Evolutionary conservation across 2,329 filamentous ascomycete genomes (phyloP).

Genomic region (Coniochaeta sp.): DNA sequence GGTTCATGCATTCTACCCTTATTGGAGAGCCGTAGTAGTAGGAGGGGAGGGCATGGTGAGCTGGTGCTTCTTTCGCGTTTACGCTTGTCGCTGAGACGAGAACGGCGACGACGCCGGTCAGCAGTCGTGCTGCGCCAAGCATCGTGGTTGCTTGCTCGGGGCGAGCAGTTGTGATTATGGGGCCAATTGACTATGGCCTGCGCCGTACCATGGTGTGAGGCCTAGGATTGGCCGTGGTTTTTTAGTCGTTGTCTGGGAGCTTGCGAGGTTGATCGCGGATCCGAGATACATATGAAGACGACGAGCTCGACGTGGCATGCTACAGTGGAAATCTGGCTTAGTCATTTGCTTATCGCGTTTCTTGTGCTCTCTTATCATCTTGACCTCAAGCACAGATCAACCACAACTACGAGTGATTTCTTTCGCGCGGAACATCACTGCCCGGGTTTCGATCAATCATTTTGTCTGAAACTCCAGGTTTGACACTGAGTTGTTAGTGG

Average conservation of each 20-base stretch:
- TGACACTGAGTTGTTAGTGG: too few species aligned
- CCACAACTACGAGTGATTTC: too few species aligned
- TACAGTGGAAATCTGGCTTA: neutral
- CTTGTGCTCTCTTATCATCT: neutral
- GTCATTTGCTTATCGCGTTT: neutral
- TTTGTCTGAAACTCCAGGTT: too few species aligned
- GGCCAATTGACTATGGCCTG: conserved; percentile 1
- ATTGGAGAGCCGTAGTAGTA: conserved; percentile 62
- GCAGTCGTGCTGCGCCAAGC: neutral
- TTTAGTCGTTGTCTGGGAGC: neutral
- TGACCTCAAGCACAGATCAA: neutral
- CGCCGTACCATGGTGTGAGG: neutral
- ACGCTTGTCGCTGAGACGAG: neutral
- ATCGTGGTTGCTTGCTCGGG: neutral
- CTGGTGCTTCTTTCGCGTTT: neutral
- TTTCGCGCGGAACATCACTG: too few species aligned
- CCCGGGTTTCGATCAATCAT: too few species aligned
- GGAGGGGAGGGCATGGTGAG: conserved; percentile 38
- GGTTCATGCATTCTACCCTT: conserved; percentile 65
- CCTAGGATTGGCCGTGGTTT: neutral
- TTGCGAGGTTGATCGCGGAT: neutral
- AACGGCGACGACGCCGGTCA: neutral
- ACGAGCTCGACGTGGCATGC: neutral
- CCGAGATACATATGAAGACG: neutral
- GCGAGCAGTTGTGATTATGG: neutral